phyloP scores from a whole-genome alignment of 495 filamentous ascomycete genomes.

The Rhizodiscina lignyota region DNA sequence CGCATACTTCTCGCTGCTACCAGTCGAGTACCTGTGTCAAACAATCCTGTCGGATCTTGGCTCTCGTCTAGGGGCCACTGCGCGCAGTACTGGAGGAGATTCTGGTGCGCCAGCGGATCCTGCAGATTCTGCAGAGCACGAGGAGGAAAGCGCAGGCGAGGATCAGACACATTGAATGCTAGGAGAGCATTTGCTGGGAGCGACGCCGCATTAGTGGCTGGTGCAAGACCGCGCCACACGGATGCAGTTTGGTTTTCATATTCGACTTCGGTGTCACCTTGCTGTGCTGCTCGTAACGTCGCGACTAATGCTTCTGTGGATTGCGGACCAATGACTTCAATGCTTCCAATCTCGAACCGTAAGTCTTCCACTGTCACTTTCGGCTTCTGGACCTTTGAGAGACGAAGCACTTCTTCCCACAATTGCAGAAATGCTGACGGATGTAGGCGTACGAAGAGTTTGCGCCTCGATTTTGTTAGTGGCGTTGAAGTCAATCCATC shows the following conservation, averaged over 20 bases:
- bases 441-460: constrained; percentile 62
- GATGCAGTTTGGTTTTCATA: constrained; percentile 27
- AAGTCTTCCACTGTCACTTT: constrained; percentile 71
- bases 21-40: constrained; percentile 49
- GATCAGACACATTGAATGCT: constrained; percentile 59
- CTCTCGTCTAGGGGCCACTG: constrained; percentile 52
- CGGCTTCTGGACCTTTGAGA: constrained; percentile 55
- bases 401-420: constrained; percentile 58
- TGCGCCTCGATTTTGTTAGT: constrained; percentile 23
- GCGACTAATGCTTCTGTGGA: constrained; percentile 68
- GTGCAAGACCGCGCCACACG: constrained; percentile 30
- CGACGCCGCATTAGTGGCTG: constrained; percentile 4
- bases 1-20: constrained; percentile 46
- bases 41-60: constrained; percentile 39
- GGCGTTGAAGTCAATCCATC: constrained; percentile 15
- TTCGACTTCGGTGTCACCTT: constrained; percentile 12
- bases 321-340: constrained; percentile 70
- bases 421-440: constrained; percentile 75
- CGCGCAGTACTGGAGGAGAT: constrained; percentile 41
- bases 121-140: constrained; percentile 23
- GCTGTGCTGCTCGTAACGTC: constrained; percentile 41
- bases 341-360: constrained; percentile 86
- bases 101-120: constrained; percentile 26
- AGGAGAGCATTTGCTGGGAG: constrained; percentile 54
- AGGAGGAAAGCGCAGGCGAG: constrained; percentile 61